Base-by-base conservation (phyloP, 2,329 filamentous ascomycete species). In the Aspergillus sp. region DNA sequence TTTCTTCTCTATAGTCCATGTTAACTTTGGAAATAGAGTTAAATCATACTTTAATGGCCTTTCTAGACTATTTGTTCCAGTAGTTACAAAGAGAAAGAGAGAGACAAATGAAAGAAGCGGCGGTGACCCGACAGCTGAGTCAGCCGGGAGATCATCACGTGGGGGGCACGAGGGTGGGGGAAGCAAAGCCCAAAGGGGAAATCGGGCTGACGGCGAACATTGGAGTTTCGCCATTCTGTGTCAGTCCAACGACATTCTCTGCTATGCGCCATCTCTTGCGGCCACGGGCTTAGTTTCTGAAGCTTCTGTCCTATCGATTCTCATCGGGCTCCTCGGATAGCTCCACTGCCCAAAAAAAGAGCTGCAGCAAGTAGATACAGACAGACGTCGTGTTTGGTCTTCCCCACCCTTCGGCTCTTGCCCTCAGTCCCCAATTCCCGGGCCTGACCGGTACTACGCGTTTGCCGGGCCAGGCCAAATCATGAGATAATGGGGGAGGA, bases 401-500 rank as follows among this genome's bases (percentile, higher is more conserved):
- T 36, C 64, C 56, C 63, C 64, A 61, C 63, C 53, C 41, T 36
- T 36, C 41, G 41, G 56, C 49, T 52, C 39, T 30, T 15, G 41
- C 43, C 32, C 53, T 28, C 38, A 47, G 53, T 50, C 25, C 47
- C 53, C 36, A 55, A 58, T 21, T 51, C 30, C 57, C 47, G 51
- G 51, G 55, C 56, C 57, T 60, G 57, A 63, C 43, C 62, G 61
- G 56, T 57, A 19, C 60, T 59, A 57, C 57, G 23, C 23, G 48
- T 50, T 58, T 54, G 21, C 47, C 57, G 51, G 59, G 47, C 53
- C 28, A 39, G 55, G 48, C 55, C 60, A 58, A 60, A 64, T 60
- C 60, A 72, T 72, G 71, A 69, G 62, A 72, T 55, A 52, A 74
- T 72, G 71, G 65, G 66, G 60, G 70, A 69, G 64, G 68, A 69